Base-by-base conservation (phyloP, 495 filamentous ascomycete genomes). In the Aspergillus baeticus region DNA sequence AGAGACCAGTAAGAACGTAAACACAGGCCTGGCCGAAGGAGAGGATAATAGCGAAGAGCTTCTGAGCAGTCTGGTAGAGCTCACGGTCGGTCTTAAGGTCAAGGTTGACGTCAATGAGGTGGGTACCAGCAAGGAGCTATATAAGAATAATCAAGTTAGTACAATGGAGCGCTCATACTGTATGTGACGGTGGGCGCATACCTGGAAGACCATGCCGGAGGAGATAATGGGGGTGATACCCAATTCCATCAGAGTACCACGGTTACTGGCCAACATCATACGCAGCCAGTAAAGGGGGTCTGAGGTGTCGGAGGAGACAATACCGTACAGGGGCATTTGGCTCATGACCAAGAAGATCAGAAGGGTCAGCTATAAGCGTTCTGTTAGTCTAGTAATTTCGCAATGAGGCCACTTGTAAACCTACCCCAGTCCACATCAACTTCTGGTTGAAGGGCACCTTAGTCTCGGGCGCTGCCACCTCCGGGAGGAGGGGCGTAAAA, bases 291-390 rank as follows among this genome's bases (percentile, higher is more conserved):
- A 99, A 68, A 99, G 79, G 59, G 95, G 95, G 79, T 99, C 95
- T 38, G 91, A 95, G 51, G 87, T 91, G 77, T 98, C 94, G 59
- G 93, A 96, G 52, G 93, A 95, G 61, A 96, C 91, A 72, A 95
- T 96, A 74, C 91, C 91, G 65, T 95, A 96, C 58, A 95, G 77
- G 57, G 95, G 95, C 94, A 99, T 98, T 77, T 99, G 94, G 77
- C 90, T 96, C 95, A 99, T 99, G 71, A 99, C 93, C 87, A 98
- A 81, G 84, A 98, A 98, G 78, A 97, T 95, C 68, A 97, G 77
- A 62, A 97, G 81, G 53, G 93, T 98, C 75, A 96, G 85, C 84
- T 86, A 61, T 7, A 18, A 4, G 26, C 6, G 60, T n/a, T n/a
- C n/a, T n/a, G 18, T 81, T 63, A 81, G 76, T 23, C 34, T 61